phyloP scores from a whole-genome alignment of 169 alveolate species.

The Ichthyophthirius multifiliis region DNA sequence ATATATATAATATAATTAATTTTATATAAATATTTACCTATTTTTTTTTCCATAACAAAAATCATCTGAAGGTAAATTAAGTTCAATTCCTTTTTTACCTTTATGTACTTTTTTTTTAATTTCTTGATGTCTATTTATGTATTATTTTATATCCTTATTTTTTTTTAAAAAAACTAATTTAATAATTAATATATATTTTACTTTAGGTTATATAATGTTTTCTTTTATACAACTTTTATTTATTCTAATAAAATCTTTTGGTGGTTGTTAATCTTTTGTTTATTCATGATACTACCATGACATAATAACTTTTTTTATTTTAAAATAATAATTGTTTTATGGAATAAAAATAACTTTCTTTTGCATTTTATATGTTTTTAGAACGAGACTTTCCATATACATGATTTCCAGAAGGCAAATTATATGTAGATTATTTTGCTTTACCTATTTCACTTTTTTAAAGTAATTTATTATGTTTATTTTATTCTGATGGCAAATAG shows the following conservation, averaged over 20 bases:
- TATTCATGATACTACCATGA: constrained; percentile 28
- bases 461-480: neutral
- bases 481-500: no score
- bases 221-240: constrained; percentile 8
- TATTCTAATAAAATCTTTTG: constrained; percentile 23
- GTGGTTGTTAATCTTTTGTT: constrained; percentile 22
- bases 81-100: neutral
- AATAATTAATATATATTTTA: neutral
- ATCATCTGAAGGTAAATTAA: neutral
- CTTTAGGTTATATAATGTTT: neutral
- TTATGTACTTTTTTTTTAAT: neutral
- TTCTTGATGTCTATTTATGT: neutral
- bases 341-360: neutral
- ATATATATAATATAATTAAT: neutral
- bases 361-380: neutral
- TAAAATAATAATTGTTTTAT: no score
- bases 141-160: neutral
- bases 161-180: no score
- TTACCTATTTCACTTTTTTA: constrained; percentile 14
- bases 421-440: neutral
- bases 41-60: constrained; percentile 5
- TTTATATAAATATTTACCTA: no score
- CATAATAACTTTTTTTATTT: neutral
- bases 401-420: neutral
- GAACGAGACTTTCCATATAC: neutral